Evolutionary conservation across 345 rosid genomes (phyloP), one percentile per base, ranked within the genome.

Genomic region (Angophora floribunda): DNA sequence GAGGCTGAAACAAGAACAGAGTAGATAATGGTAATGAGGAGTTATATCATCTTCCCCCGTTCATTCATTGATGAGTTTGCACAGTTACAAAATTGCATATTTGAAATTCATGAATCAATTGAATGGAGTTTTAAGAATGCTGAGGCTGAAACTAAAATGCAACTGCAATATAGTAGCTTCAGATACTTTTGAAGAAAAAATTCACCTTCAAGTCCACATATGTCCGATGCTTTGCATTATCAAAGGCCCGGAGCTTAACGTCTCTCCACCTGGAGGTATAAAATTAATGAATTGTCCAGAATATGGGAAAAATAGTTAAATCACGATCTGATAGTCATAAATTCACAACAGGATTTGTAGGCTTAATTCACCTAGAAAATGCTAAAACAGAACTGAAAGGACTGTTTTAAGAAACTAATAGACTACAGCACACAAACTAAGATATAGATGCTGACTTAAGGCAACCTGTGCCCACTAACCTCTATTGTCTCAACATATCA

Each of bases 141-240:
- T 47, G 19, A 30, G 63, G 78, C 47, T 5, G 44, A 86, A 70
- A 45, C 44, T 45, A 50, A 52, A 52, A 52, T 75, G 16, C 24
- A 51, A 21, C 61, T 50, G 41, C 41, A 28, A 52, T 50, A 53
- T 32, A 24, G 61, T 11, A 10, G 57, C 28, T 44, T 53, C 52
- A 22, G 36, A 53, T 19, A 52, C 55, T 75, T 50, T 36, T 19
- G 47, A 41, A 75, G 86, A n/a, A 49, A 59, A 63, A 30, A 22
- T n/a, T 59, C 90, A 94, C 99, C 98, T 98, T 98, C 92, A 98
- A 91, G 91, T 98, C 99, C 50, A 98, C 99, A 13, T 98, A 98
- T 41, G 99, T 98, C 52, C 99, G 95, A 91, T 97, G 99, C 95
- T 98, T 95, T 32, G 96, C 99, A 59, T 91, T 94, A 87, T 98